Percentiles rank a stretch among this genome's conserved stretches.
Conservation (phyloP, 2,329 filamentous ascomycete genomes). For the Paecilomyces niveus region DNA sequence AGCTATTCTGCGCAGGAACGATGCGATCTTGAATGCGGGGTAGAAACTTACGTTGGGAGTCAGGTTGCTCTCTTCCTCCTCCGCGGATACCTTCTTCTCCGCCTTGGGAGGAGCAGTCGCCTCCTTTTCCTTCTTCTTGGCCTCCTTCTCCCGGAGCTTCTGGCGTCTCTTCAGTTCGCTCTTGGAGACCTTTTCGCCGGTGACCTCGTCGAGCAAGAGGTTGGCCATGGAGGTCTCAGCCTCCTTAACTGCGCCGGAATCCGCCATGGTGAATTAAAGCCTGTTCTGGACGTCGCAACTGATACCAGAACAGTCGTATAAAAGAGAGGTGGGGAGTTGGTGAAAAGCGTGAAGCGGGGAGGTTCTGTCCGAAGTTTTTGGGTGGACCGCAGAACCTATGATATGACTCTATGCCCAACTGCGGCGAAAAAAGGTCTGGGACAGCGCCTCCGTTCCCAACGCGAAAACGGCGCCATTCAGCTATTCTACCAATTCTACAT, state of each 20-base stretch:
- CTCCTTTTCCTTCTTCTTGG: slow-evolving; percentile 81
- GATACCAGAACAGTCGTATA: background rate
- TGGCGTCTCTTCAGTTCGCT: slow-evolving; percentile 88
- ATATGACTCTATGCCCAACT: background rate
- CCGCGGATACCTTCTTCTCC: slow-evolving; percentile 53
- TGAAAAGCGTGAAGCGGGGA: background rate
- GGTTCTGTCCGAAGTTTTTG: background rate
- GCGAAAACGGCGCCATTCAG: background rate
- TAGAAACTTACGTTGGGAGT: slow-evolving; percentile 58
- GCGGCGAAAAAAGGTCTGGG: background rate
- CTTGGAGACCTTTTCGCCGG: slow-evolving; percentile 81
- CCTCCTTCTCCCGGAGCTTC: slow-evolving; percentile 82
- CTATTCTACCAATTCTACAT: background rate
- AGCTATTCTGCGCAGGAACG: background rate
- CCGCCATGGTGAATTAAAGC: slow-evolving; percentile 25
- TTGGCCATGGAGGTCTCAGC: slow-evolving; percentile 54
- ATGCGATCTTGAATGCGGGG: background rate
- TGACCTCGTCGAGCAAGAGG: slow-evolving; percentile 83
- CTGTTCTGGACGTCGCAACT: background rate
- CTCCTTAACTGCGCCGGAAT: slow-evolving; percentile 32
- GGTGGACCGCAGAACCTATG: background rate
- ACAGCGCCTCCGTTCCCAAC: background rate
- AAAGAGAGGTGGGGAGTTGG: background rate
- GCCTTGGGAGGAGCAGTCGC: slow-evolving; percentile 57
- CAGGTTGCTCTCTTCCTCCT: slow-evolving; percentile 64